A percentile compares a stretch with the other conserved stretches of the same genome.
Evolutionary conservation across 805 yeast species (phyloP).

Genomic region (Kazachstania psychrophila): DNA sequence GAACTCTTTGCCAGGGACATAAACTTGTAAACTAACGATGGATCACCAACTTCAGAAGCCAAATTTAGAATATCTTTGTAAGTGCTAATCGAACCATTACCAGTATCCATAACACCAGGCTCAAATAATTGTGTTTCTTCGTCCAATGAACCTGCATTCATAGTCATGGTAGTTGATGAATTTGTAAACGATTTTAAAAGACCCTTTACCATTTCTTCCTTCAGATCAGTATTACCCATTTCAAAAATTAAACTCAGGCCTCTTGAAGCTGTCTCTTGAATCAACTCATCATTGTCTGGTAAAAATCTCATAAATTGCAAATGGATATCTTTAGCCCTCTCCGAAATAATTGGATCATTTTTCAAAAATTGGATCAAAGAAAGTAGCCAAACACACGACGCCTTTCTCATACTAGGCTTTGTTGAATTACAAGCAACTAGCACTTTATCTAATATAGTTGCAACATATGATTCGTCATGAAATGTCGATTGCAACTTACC

Average conservation of each 20-base stretch:
- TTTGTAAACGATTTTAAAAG: slow-evolving; percentile 73
- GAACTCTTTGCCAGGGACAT: slow-evolving; percentile 87
- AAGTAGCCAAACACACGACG: slow-evolving; percentile 79
- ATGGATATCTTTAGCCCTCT: slow-evolving; percentile 54
- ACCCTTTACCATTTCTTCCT: slow-evolving; percentile 64
- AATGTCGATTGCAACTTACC: neutral
- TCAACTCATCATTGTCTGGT: slow-evolving; percentile 70
- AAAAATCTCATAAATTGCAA: slow-evolving; percentile 66
- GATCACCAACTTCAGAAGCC: slow-evolving; percentile 94
- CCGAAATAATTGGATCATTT: slow-evolving; percentile 33
- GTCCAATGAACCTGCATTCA: slow-evolving; percentile 59
- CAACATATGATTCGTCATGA: slow-evolving; percentile 8
- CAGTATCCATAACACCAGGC: slow-evolving; percentile 68
- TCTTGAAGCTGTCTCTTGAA: slow-evolving; percentile 89
- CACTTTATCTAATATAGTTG: slow-evolving; percentile 38
- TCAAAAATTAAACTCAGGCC: slow-evolving; percentile 81
- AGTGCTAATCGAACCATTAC: slow-evolving; percentile 80
- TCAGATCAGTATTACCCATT: slow-evolving; percentile 54
- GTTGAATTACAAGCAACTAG: slow-evolving; percentile 49
- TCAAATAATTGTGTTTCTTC: slow-evolving; percentile 80
- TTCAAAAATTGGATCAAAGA: slow-evolving; percentile 72
- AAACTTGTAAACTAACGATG: slow-evolving; percentile 84
- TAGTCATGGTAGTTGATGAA: slow-evolving; percentile 36
- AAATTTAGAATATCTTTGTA: slow-evolving; percentile 80
- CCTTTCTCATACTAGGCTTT: slow-evolving; percentile 64